Evolutionary conservation across 2,329 filamentous ascomycete genomes (phyloP).

Genomic region (Verticillium nonalfalfae): DNA sequence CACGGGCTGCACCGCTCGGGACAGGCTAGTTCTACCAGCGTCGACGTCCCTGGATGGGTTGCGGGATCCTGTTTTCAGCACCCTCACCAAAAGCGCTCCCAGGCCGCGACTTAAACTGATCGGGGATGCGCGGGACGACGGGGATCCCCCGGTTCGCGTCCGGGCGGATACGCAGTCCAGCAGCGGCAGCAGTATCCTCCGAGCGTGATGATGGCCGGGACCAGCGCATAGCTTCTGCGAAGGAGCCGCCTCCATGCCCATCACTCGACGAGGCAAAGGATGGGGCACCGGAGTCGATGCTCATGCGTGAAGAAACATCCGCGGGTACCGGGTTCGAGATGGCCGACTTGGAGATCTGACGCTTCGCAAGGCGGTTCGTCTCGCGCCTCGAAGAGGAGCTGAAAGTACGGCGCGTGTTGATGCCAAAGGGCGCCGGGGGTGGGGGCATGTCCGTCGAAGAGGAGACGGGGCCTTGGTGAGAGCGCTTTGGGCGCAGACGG

Average conservation of each 20-base stretch:
- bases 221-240: background rate
- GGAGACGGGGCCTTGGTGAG: slow-evolving; percentile 18
- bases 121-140: slow-evolving; percentile 35
- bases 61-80: slow-evolving; percentile 1
- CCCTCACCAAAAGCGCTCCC: slow-evolving; percentile 4
- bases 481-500: slow-evolving; percentile 21
- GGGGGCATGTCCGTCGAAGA: slow-evolving; percentile 14
- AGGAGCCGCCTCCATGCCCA: background rate
- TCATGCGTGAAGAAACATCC: slow-evolving; percentile 8
- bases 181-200: background rate
- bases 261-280: background rate
- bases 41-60: background rate
- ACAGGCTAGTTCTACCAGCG: background rate
- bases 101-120: slow-evolving; percentile 24
- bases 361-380: slow-evolving; percentile 19
- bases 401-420: slow-evolving; percentile 7
- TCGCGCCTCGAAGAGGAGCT: slow-evolving; percentile 9
- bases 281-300: slow-evolving; percentile 9
- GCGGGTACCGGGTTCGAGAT: slow-evolving; percentile 4
- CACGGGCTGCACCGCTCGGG: background rate
- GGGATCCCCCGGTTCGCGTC: slow-evolving; percentile 41
- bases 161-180: slow-evolving; percentile 31
- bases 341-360: slow-evolving; percentile 5
- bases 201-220: slow-evolving; percentile 2
- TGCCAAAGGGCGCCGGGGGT: slow-evolving; percentile 6